A percentile compares a stretch with the other conserved stretches of the same genome.
Conservation (phyloP, 768 basidiomycete species). For the Candolleomyces aberdarensis region DNA sequence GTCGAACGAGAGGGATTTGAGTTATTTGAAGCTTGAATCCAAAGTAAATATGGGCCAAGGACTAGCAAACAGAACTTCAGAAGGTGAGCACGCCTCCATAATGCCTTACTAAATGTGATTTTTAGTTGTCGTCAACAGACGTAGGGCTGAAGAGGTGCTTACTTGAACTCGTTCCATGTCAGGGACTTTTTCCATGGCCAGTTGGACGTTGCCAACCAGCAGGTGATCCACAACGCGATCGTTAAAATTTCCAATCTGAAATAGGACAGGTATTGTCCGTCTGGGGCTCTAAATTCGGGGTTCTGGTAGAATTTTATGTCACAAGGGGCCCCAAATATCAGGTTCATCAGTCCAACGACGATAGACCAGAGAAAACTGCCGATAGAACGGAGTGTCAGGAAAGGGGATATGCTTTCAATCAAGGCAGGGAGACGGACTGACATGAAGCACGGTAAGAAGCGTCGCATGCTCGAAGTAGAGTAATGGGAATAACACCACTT, state of each 20-base stretch:
- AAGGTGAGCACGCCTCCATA: not conserved
- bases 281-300: not conserved
- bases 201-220: not conserved
- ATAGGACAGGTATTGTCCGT: not conserved
- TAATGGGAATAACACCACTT: not conserved
- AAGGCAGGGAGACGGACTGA: not conserved
- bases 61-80: not conserved
- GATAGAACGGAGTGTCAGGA: too few species aligned
- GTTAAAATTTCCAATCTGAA: not conserved
- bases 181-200: not conserved
- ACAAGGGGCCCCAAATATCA: too few species aligned
- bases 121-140: not conserved
- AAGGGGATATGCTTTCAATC: not conserved
- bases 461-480: not conserved
- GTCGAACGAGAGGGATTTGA: not conserved
- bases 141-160: not conserved
- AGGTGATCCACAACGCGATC: not conserved
- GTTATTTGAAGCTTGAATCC: constrained; percentile 3
- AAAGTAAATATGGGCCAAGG: not conserved
- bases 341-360: too few species aligned
- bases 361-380: too few species aligned
- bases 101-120: not conserved
- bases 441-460: constrained; percentile 3
- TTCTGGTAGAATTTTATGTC: not conserved
- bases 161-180: not conserved